phyloP scores from a whole-genome alignment of 2,329 filamentous ascomycete species.

The Calonectria pteridis region DNA sequence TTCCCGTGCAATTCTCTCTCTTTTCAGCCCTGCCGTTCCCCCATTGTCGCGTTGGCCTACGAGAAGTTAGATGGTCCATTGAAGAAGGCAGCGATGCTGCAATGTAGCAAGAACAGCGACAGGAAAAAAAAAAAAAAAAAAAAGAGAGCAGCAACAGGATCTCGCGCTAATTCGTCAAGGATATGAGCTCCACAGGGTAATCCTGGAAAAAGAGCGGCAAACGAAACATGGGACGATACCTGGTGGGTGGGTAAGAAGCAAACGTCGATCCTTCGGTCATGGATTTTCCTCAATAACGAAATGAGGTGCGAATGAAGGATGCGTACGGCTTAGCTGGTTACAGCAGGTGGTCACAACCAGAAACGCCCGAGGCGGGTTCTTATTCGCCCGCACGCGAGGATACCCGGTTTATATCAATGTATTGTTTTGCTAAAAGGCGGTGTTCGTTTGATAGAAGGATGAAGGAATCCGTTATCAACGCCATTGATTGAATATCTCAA shows the following conservation, averaged over 20 bases:
- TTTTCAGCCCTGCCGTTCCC: neutral
- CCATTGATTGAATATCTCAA: neutral
- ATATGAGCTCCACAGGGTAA: neutral
- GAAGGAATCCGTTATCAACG: neutral
- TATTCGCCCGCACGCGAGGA: neutral
- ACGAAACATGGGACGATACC: constrained; percentile 7
- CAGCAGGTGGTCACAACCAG: neutral
- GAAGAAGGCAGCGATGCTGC: neutral
- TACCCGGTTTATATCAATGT: neutral
- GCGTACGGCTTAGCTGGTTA: constrained; percentile 7
- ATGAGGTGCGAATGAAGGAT: constrained; percentile 18
- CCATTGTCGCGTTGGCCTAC: neutral
- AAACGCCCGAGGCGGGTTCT: neutral
- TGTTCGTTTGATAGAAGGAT: neutral
- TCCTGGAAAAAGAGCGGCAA: neutral
- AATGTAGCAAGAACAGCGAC: neutral
- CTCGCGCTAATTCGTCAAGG: neutral
- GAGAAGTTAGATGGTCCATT: neutral
- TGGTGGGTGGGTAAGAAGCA: neutral
- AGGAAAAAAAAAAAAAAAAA: neutral
- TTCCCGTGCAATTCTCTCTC: neutral
- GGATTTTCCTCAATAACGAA: constrained; percentile 7
- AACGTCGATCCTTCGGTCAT: constrained; percentile 16
- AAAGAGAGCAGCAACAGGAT: neutral
- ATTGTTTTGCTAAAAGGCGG: neutral